A percentile compares a stretch with the other conserved stretches of the same genome.
Evolutionary conservation across 2,329 filamentous ascomycete species (phyloP).

Genomic region (Trichoderma asperellum): DNA sequence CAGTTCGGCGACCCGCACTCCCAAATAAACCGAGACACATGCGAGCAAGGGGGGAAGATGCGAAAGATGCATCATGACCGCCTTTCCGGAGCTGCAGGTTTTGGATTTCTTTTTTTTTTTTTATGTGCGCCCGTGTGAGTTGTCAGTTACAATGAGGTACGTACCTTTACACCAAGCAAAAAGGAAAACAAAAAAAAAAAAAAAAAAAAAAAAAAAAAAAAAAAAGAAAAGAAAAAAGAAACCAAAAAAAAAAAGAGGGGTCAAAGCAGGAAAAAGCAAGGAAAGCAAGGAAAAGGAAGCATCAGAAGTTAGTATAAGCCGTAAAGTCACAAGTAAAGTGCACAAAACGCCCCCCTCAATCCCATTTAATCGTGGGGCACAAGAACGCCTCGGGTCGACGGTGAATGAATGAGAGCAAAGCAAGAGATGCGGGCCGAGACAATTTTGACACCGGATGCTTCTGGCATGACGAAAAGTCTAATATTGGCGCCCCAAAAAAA

Average conservation of each 20-base stretch:
- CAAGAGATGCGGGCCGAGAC: not conserved
- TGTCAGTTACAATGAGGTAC: not conserved
- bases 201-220: not conserved
- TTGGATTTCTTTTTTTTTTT: not conserved
- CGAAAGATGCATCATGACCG: conserved; percentile 12
- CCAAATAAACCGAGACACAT: conserved; percentile 4
- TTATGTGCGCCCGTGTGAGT: not conserved
- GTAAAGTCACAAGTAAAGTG: not conserved
- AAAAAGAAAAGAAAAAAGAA: not conserved
- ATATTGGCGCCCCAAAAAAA: conserved; percentile 4
- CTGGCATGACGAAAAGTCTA: not conserved
- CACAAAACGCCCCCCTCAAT: not conserved
- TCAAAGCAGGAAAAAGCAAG: not conserved
- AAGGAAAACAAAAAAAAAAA: not conserved
- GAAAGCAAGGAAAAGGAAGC: not conserved
- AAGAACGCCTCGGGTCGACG: not conserved
- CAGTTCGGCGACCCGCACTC: conserved; percentile 10
- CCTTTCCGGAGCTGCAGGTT: conserved; percentile 14
- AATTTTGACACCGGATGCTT: not conserved
- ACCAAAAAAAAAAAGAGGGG: not conserved
- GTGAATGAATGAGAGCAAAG: not conserved
- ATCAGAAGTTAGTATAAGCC: not conserved
- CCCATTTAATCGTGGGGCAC: not conserved
- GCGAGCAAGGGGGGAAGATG: conserved; percentile 5
- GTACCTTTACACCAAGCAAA: not conserved